These are phyloP conservation scores for Zasmidium cellare DNA, from an alignment of 2,329 filamentous ascomycete genomes.

Conservation along the genomic window DNA sequence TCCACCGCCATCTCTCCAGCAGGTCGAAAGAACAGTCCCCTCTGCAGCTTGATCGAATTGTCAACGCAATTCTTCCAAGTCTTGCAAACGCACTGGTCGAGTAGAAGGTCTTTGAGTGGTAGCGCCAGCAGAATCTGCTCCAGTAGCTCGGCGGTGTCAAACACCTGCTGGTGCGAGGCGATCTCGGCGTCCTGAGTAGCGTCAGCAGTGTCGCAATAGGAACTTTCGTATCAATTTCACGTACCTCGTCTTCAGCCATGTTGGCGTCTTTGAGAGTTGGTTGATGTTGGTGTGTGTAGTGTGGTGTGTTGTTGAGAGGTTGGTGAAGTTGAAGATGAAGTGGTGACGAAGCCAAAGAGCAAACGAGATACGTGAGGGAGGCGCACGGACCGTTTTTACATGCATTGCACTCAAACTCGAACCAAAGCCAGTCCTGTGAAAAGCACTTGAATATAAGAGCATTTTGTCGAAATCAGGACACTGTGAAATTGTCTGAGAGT, in stretches of 20 bases:
- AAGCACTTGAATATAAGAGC: neutral
- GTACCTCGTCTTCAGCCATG: neutral
- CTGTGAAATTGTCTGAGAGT: no score
- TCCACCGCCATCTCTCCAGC: neutral
- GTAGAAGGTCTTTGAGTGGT: slow-evolving; percentile 7
- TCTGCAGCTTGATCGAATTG: slow-evolving; percentile 5
- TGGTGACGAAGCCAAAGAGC: neutral
- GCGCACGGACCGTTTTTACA: neutral
- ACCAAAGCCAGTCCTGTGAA: neutral
- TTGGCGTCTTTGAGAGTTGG: neutral
- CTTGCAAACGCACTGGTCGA: slow-evolving; percentile 9
- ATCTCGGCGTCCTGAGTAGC: neutral
- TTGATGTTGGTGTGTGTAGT: neutral
- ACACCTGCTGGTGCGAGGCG: neutral
- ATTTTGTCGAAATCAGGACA: neutral
- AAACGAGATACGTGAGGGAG: neutral
- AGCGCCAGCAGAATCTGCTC: slow-evolving; percentile 13
- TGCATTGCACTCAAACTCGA: neutral
- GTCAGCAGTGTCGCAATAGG: no score
- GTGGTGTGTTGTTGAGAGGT: neutral
- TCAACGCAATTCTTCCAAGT: slow-evolving; percentile 12
- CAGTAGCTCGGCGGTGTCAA: slow-evolving; percentile 11
- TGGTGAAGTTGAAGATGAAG: neutral
- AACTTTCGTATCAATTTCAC: no score
- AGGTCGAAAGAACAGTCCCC: slow-evolving; percentile 1